Percentiles rank a stretch among this genome's conserved stretches.
Evolutionary conservation across 2,329 filamentous ascomycete genomes (phyloP).

Genomic region (Basipetospora chlamydospora): DNA sequence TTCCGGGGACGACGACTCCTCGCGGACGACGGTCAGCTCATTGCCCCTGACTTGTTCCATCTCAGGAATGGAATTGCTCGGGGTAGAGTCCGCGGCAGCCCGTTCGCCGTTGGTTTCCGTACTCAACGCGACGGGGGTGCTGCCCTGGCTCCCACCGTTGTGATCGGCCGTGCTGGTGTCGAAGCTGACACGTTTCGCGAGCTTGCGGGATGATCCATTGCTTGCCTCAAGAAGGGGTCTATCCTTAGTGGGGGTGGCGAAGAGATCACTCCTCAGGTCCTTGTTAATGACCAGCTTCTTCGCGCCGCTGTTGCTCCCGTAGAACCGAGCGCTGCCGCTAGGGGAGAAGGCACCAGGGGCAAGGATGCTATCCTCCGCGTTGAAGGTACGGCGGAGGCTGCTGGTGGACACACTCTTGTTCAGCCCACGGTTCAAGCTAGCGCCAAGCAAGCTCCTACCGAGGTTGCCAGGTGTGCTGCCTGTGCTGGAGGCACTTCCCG

Average conservation of each 20-base stretch:
- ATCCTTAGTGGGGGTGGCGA: constrained; percentile 44
- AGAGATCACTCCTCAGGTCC: constrained; percentile 61
- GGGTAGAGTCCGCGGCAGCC: constrained; percentile 11
- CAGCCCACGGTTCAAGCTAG: constrained; percentile 56
- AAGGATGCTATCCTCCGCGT: constrained; percentile 72
- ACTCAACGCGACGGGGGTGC: constrained; percentile 18
- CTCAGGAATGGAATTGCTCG: constrained; percentile 32
- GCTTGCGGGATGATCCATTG: constrained; percentile 32
- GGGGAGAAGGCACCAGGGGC: constrained; percentile 73
- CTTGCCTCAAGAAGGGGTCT: constrained; percentile 23
- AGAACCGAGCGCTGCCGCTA: constrained; percentile 46
- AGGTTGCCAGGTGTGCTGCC: constrained; percentile 53
- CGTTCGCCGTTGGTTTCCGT: constrained; percentile 15
- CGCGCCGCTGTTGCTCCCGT: constrained; percentile 49
- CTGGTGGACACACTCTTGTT: constrained; percentile 82
- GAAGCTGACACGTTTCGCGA: constrained; percentile 85
- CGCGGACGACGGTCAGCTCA: constrained; percentile 65
- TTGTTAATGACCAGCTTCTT: constrained; percentile 92
- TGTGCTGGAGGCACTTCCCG: constrained; percentile 53
- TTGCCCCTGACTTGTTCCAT: constrained; percentile 61
- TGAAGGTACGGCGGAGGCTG: constrained; percentile 70
- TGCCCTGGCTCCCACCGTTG: constrained; percentile 24
- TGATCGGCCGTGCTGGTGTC: constrained; percentile 48
- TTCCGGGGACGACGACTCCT: constrained; percentile 42
- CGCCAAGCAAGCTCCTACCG: constrained; percentile 48